A percentile compares a stretch with the other conserved stretches of the same genome.
phyloP scores from a whole-genome alignment of 805 yeast species.

The Barnettozyma wickerhamii region DNA sequence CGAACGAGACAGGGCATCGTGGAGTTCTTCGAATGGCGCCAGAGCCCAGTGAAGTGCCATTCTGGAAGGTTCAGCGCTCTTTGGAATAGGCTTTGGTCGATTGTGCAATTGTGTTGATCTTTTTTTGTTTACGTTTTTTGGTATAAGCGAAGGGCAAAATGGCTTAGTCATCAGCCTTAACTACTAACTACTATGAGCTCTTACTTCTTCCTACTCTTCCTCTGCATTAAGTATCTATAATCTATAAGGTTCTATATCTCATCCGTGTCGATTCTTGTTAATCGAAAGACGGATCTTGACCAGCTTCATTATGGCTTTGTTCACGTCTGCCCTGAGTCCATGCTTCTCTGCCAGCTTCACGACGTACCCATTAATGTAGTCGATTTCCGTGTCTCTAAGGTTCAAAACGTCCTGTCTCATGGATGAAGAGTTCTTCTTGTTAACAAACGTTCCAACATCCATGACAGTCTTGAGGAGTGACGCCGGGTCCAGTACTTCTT shows the following conservation, averaged over 20 bases:
- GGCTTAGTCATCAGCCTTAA: background rate
- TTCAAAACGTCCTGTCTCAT: constrained; percentile 52
- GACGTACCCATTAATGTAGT: constrained; percentile 79
- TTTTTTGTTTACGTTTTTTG: constrained; percentile 10
- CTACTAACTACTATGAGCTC: no score
- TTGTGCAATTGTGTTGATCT: background rate
- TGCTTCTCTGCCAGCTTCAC: constrained; percentile 47
- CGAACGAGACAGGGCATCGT: constrained; percentile 16
- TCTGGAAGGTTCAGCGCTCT: no score
- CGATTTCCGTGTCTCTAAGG: constrained; percentile 66
- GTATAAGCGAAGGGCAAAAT: background rate
- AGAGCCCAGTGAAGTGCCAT: constrained; percentile 23
- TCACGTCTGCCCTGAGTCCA: constrained; percentile 30
- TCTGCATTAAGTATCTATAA: background rate
- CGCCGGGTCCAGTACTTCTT: constrained; percentile 23
- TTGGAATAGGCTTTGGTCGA: no score
- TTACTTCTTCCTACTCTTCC: no score
- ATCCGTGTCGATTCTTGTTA: constrained; percentile 8
- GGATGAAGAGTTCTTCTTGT: constrained; percentile 52
- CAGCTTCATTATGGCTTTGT: constrained; percentile 29
- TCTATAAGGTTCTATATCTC: no score
- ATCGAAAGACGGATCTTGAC: constrained; percentile 30
- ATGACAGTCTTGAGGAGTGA: constrained; percentile 35
- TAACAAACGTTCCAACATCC: constrained; percentile 36
- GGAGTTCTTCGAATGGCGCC: constrained; percentile 16